phyloP scores from a whole-genome alignment of 2,329 filamentous ascomycete species.

The Aspergillus flavus region DNA sequence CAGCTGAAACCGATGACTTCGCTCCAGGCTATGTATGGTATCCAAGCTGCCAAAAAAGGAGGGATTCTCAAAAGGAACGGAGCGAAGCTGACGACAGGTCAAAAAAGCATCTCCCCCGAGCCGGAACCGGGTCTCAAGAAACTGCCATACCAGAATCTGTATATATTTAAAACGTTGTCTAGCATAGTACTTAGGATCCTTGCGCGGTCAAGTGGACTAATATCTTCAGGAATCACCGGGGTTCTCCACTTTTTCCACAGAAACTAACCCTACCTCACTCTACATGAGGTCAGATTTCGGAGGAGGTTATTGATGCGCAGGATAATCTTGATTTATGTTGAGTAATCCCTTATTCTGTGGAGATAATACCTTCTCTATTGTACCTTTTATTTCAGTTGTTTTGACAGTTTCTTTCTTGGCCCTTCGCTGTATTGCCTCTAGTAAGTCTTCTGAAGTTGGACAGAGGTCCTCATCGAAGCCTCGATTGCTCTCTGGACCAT shows the following conservation, averaged over 20 bases:
- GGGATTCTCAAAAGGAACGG: too few relatives aligned
- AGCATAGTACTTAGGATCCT: neutral
- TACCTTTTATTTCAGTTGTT: neutral
- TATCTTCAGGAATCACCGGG: neutral
- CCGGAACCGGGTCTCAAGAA: neutral
- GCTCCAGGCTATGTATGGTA: too few relatives aligned
- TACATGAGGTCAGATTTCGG: neutral
- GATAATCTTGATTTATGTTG: neutral
- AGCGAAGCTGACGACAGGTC: too few relatives aligned
- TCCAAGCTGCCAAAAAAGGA: too few relatives aligned
- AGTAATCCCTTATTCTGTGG: neutral
- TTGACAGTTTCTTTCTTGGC: neutral
- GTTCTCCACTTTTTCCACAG: neutral
- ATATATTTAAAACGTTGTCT: neutral
- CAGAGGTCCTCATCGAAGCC: too few relatives aligned
- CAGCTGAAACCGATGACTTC: too few relatives aligned
- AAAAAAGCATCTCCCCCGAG: too few relatives aligned
- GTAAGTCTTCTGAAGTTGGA: too few relatives aligned
- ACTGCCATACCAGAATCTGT: neutral
- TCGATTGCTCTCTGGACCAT: too few relatives aligned
- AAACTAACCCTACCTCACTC: neutral
- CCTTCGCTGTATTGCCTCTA: too few relatives aligned
- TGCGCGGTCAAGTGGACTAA: neutral
- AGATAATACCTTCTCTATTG: neutral
- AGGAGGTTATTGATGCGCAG: neutral